Conservation (phyloP, 2,329 filamentous ascomycete genomes). For the Monilinia fructigena region DNA sequence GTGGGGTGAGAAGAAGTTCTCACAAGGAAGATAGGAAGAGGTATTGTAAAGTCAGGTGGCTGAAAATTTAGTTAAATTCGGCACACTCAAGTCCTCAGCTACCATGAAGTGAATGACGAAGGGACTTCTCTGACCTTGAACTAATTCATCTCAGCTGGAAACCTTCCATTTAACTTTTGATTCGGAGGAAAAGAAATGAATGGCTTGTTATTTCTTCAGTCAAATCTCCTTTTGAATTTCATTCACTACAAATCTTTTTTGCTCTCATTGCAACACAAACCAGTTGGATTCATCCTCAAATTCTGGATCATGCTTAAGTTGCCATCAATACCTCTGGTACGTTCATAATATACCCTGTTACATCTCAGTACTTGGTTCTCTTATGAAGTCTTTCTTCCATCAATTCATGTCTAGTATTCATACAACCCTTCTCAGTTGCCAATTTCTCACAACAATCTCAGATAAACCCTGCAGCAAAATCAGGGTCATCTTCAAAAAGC, state of each 20-base stretch:
- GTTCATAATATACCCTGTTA: not conserved
- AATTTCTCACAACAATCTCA: not conserved
- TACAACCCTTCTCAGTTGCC: not conserved
- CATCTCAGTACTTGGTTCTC: not conserved
- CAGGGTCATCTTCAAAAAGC: not conserved
- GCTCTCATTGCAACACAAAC: not conserved
- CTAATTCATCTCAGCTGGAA: not conserved
- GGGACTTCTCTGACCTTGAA: too few relatives aligned
- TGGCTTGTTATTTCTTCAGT: not conserved
- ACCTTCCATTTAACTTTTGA: not conserved
- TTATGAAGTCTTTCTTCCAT: not conserved
- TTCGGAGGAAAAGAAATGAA: not conserved
- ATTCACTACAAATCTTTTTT: not conserved
- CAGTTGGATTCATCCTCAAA: not conserved
- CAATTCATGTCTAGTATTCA: not conserved
- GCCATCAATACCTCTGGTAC: too few relatives aligned
- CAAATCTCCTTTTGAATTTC: not conserved
- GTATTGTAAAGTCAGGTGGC: too few relatives aligned
- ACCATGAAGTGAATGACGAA: not conserved
- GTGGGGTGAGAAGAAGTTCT: not conserved
- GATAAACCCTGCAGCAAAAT: not conserved
- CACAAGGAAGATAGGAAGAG: not conserved
- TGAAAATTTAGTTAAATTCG: not conserved
- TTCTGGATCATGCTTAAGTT: not conserved
- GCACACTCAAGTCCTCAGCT: not conserved